Conservation (phyloP, 1,284 basidiomycete species). For the Violaceomyces palustris region DNA sequence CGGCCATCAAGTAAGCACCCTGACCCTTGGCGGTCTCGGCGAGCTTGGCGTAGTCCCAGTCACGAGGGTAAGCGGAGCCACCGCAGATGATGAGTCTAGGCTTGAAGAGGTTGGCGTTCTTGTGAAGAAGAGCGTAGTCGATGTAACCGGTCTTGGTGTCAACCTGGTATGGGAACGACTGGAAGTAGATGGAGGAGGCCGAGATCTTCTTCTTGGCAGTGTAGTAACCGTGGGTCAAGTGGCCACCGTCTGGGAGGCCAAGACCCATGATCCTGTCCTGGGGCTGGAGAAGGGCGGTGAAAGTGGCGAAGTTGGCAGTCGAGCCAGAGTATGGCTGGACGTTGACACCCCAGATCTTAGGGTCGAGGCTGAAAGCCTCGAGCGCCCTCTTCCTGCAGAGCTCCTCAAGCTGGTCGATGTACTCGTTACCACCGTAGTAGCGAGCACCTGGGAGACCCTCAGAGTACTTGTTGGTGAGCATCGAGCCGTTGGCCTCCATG, state of each 20-base stretch:
- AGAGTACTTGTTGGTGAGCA: conserved; percentile 94
- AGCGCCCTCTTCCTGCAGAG: conserved; percentile 94
- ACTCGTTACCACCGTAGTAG: conserved; percentile 84
- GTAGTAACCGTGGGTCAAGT: conserved; percentile 97
- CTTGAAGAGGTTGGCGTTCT: conserved; percentile 93
- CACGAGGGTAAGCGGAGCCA: conserved; percentile 95
- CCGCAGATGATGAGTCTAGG: conserved; percentile 94
- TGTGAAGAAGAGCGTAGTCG: conserved; percentile 77
- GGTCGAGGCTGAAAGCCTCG: conserved; percentile 92
- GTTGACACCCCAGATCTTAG: conserved; percentile 89
- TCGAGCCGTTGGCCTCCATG: conserved; percentile 98
- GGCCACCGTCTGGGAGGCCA: conserved; percentile 94
- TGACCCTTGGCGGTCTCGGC: conserved; percentile 79
- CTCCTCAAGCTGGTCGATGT: conserved; percentile 91
- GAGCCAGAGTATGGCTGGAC: conserved; percentile 95
- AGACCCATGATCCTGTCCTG: conserved; percentile 99
- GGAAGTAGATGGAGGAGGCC: conserved; percentile 99
- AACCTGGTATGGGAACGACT: conserved; percentile 92
- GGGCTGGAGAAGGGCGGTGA: conserved; percentile 93
- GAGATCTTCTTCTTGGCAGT: conserved; percentile 99
- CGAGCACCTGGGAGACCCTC: conserved; percentile 69
- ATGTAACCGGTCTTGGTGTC: conserved; percentile 68
- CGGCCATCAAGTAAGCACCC: conserved; percentile 70
- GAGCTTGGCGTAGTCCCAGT: conserved; percentile 72
- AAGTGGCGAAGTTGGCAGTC: conserved; percentile 77